Evolutionary conservation across 371 early-diverging fungal genomes (phyloP).

Genomic region (Mucor plumbeus): DNA sequence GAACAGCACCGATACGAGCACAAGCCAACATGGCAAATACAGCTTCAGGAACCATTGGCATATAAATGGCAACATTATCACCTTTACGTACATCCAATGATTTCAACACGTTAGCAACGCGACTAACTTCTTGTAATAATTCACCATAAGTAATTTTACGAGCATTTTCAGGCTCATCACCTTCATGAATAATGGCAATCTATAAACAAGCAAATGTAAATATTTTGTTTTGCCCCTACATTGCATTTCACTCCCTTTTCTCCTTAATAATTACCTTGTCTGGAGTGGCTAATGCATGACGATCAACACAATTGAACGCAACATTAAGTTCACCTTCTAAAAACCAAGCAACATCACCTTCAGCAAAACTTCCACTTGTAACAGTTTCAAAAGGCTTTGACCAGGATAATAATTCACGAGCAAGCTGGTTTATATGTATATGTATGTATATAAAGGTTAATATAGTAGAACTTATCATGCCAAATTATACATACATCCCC

Average conservation of each 20-base stretch:
- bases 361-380: conserved; percentile 61
- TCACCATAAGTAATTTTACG: conserved; percentile 84
- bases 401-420: conserved; percentile 77
- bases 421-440: conserved; percentile 59
- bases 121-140: conserved; percentile 80
- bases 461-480: too few species aligned
- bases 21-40: conserved; percentile 93
- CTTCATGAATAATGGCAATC: conserved; percentile 91
- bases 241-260: neutral
- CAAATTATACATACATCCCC: conserved; percentile 66
- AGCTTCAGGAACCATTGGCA: conserved; percentile 98
- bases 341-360: conserved; percentile 93
- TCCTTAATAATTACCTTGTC: conserved; percentile 47
- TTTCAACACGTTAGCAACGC: conserved; percentile 82
- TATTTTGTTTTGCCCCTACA: neutral
- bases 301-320: conserved; percentile 95
- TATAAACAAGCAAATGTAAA: conserved; percentile 26
- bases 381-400: conserved; percentile 74
- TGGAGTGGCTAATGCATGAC: conserved; percentile 79
- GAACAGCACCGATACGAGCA: conserved; percentile 92
- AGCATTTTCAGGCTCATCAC: conserved; percentile 84
- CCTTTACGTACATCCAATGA: conserved; percentile 86
- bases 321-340: conserved; percentile 91
- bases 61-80: conserved; percentile 92
- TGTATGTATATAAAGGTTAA: too few species aligned